These are phyloP conservation scores for Erysimum pusillum DNA, from an alignment of 441 rosid species.

Conservation along the genomic window DNA sequence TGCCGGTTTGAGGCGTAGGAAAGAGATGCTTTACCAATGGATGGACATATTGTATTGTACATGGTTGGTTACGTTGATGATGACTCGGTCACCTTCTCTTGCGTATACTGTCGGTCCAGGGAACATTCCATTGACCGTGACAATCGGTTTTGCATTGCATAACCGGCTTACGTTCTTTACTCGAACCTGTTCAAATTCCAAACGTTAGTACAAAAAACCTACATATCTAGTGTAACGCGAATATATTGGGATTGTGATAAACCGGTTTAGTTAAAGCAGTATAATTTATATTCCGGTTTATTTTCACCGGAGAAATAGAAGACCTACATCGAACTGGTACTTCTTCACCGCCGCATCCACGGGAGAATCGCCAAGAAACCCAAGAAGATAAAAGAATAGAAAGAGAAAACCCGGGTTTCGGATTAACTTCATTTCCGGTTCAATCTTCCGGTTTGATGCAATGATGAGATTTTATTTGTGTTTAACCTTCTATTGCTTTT, in stretches of 20 bases:
- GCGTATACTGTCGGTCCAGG: slow-evolving; percentile 62
- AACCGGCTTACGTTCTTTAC: slow-evolving; percentile 61
- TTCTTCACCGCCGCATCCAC: slow-evolving; percentile 59
- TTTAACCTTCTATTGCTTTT: slow-evolving; percentile 5
- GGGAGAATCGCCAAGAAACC: slow-evolving; percentile 45
- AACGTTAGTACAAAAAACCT: not conserved
- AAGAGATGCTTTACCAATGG: slow-evolving; percentile 51
- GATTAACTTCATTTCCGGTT: slow-evolving; percentile 46
- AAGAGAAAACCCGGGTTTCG: slow-evolving; percentile 28
- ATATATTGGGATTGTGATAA: not conserved
- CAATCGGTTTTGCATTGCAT: slow-evolving; percentile 63
- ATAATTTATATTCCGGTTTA: not conserved
- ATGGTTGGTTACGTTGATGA: slow-evolving; percentile 57
- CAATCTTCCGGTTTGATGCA: slow-evolving; percentile 28
- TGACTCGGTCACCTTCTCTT: slow-evolving; percentile 61
- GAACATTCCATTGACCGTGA: slow-evolving; percentile 64
- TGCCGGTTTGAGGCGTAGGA: slow-evolving; percentile 2
- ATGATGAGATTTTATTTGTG: slow-evolving; percentile 16
- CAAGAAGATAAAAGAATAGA: slow-evolving; percentile 46
- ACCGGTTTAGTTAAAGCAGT: too few relatives aligned
- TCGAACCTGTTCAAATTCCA: slow-evolving; percentile 50
- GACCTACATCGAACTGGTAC: slow-evolving; percentile 61
- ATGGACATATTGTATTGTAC: slow-evolving; percentile 65
- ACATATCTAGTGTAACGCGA: not conserved
- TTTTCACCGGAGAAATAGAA: not conserved